Base-by-base conservation (phyloP, 768 basidiomycete species). In the Boletus bicolor region DNA sequence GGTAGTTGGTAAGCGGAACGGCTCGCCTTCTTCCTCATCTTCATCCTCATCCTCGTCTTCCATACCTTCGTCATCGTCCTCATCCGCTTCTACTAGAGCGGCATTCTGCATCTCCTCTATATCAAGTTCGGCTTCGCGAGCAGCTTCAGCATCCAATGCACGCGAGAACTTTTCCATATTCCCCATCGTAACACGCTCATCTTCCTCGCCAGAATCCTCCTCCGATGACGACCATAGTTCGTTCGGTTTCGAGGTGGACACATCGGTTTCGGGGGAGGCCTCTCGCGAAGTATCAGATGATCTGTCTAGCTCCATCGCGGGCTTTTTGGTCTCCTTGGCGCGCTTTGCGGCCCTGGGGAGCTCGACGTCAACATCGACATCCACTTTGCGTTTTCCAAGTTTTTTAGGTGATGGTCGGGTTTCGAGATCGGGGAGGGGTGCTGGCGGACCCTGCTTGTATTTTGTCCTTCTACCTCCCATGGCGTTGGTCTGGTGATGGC, bases 381-480 rank as follows among this genome's bases (percentile, higher is more conserved):
- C 76, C 26, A 85, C 85, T 70, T 91, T 92, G 42, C 90, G 85
- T 69, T 92, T 92, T 39, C 86, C 86, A 14, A 83, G 75, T 57
- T 81, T 84, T 72, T 84, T 86, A 3, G 76, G 68, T 4, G 80
- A 77, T 4, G 72, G 67, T 4, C 65, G 64, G 8, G 65, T 19
- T n/a, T 68, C 65, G 0, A 65, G 61, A 14, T 83, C 77, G 7
- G 50, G 64, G 30, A 89, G 63, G 32, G 89, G 80, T 54, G 76
- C 77, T 0, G 91, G 91, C 11, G 84, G 77, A 2, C 75, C 79
- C 70, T 94, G 92, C 75, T 93, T 93, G 73, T 88, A 85, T 72
- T 89, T 91, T 62, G 90, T 82, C 59, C 90, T 83, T 66, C 91
- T 82, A 44, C 92, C 92, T 58, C 92, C 92, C 92, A 94, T 93